Conservation (phyloP, 2,329 filamentous ascomycete species). For the Trichocomaceae sp. region DNA sequence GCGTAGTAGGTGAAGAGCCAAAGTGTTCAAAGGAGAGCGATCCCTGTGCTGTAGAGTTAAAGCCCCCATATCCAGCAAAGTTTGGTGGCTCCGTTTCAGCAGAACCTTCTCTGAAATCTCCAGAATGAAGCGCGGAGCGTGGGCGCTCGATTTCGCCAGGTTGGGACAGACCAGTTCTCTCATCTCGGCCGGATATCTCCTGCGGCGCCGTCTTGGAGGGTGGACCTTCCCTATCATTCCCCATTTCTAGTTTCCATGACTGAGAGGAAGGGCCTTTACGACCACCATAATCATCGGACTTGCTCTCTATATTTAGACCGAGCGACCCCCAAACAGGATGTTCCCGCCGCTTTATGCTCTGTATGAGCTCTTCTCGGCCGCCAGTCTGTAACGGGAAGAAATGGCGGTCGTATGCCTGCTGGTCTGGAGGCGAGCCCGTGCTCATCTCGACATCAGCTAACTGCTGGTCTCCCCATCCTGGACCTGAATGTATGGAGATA, state of each 20-base stretch:
- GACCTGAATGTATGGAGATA: slow-evolving; percentile 10
- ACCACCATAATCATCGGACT: slow-evolving; percentile 36
- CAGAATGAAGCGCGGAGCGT: slow-evolving; percentile 62
- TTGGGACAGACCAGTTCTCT: slow-evolving; percentile 44
- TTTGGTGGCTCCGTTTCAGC: slow-evolving; percentile 20
- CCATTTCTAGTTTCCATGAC: slow-evolving; percentile 24
- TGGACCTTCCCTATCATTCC: slow-evolving; percentile 3
- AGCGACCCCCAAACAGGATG: slow-evolving; percentile 66
- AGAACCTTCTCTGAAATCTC: slow-evolving; percentile 52
- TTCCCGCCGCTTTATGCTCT: slow-evolving; percentile 72
- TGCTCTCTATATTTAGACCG: slow-evolving; percentile 52
- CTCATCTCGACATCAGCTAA: slow-evolving; percentile 15
- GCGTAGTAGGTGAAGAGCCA: slow-evolving; percentile 49
- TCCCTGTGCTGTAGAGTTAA: slow-evolving; percentile 11
- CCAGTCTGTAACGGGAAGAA: slow-evolving; percentile 24
- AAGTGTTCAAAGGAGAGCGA: slow-evolving; percentile 17
- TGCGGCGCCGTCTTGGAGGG: slow-evolving; percentile 28
- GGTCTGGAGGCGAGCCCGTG: slow-evolving; percentile 14
- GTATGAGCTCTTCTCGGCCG: slow-evolving; percentile 72
- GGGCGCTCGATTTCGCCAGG: slow-evolving; percentile 70
- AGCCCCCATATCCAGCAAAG: slow-evolving; percentile 19
- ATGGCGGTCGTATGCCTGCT: slow-evolving; percentile 14
- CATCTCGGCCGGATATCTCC: slow-evolving; percentile 22
- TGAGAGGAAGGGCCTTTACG: slow-evolving; percentile 33
- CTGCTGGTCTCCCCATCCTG: slow-evolving; percentile 12